phyloP scores from a whole-genome alignment of 2,329 filamentous ascomycete species.

The Diaporthe eres region DNA sequence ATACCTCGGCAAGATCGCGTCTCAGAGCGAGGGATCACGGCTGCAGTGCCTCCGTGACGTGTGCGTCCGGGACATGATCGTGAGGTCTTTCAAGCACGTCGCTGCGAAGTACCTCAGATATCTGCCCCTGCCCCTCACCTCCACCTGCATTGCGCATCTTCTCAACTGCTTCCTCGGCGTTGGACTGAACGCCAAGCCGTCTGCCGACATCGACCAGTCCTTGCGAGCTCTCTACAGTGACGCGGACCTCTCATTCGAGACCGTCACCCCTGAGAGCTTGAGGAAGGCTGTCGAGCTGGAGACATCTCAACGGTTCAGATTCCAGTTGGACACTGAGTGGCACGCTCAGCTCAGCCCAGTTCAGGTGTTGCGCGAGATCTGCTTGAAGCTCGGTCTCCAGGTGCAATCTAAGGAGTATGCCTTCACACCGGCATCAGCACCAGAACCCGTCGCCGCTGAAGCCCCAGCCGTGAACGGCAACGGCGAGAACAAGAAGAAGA shows the following conservation, averaged over 20 bases:
- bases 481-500: conserved; percentile 68
- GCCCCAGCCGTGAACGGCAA: conserved; percentile 56
- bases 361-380: conserved; percentile 90
- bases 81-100: conserved; percentile 96
- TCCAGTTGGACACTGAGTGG: conserved; percentile 79
- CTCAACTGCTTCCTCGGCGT: conserved; percentile 93
- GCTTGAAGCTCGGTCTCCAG: conserved; percentile 91
- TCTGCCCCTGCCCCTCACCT: conserved; percentile 83
- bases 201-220: conserved; percentile 81
- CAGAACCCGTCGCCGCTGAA: conserved; percentile 48
- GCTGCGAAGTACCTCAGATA: conserved; percentile 83
- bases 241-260: conserved; percentile 84
- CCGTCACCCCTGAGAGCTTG: conserved; percentile 81
- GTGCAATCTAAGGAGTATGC: conserved; percentile 83
- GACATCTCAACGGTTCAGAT: conserved; percentile 81
- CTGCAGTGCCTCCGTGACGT: conserved; percentile 84
- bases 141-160: conserved; percentile 85
- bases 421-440: conserved; percentile 66
- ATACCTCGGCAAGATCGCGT: conserved; percentile 89
- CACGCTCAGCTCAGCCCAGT: conserved; percentile 76
- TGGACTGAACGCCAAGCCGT: conserved; percentile 81
- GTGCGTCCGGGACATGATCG: conserved; percentile 90
- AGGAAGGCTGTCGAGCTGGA: conserved; percentile 79
- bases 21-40: conserved; percentile 77
- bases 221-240: conserved; percentile 85